phyloP scores from a whole-genome alignment of 805 yeast species.

The Candida endomychidarum region DNA sequence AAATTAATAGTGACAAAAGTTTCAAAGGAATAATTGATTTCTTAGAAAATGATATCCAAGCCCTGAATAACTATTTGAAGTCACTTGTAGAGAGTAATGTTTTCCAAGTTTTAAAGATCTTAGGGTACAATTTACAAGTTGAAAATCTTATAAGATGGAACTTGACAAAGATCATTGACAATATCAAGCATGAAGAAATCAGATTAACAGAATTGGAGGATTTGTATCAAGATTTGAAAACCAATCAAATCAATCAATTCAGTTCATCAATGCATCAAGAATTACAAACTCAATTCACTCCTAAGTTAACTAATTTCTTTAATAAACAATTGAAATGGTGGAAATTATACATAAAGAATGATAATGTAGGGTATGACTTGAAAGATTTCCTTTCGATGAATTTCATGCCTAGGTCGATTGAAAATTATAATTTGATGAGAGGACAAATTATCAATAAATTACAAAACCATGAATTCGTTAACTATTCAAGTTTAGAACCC shows the following conservation, averaged over 20 bases:
- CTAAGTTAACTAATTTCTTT: constrained; percentile 31
- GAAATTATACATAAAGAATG: constrained; percentile 42
- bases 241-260: constrained; percentile 26
- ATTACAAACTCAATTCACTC: constrained; percentile 34
- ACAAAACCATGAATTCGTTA: constrained; percentile 25
- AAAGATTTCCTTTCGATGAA: constrained; percentile 36
- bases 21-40: constrained; percentile 31
- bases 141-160: constrained; percentile 25
- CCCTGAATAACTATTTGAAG: constrained; percentile 30
- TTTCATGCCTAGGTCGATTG: constrained; percentile 41
- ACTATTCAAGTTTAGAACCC: constrained; percentile 14
- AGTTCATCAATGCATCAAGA: constrained; percentile 35
- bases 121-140: constrained; percentile 27
- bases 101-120: constrained; percentile 30
- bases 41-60: constrained; percentile 29
- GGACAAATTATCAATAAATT: constrained; percentile 36
- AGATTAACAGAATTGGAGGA: constrained; percentile 18
- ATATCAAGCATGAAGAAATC: constrained; percentile 15
- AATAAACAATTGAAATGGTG: constrained; percentile 36
- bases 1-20: constrained; percentile 29
- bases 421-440: constrained; percentile 34
- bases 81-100: constrained; percentile 35
- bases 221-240: constrained; percentile 21
- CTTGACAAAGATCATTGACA: constrained; percentile 18
- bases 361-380: constrained; percentile 42